Base-by-base conservation (phyloP, 1,284 basidiomycete genomes). In the Moesziomyces parantarcticus region DNA sequence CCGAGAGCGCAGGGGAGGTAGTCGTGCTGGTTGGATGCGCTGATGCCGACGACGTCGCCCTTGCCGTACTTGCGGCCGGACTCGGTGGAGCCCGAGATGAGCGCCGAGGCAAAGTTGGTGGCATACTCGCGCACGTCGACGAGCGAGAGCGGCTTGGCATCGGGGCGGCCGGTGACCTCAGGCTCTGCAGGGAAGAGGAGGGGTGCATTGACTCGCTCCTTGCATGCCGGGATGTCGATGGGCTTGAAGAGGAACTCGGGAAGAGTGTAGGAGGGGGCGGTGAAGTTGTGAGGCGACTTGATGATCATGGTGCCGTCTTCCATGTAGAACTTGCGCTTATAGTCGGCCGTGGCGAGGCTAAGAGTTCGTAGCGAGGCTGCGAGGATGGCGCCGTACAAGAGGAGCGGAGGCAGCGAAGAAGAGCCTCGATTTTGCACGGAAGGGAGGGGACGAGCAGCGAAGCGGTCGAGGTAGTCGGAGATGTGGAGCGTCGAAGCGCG, bases 21-120 rank as follows among this genome's bases (percentile, higher is more conserved):
- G 50, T 83, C 81, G 56, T 83, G 79, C 57, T 81, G 78, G 57
- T 79, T 81, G 41, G 73, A 48, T 7, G 76, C 63, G 41, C 72
- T 78, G 59, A 82, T 61, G 25, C 61, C 65, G 22, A 78, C 60
- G 11, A 82, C 78, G 47, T 82, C 76, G 25, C 75, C 76, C 43
- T 65, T 69, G 22, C 65, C 50, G 56, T 79, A 81, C 36, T 73
- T 63, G 46, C 61, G 59, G 41, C 60, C 73, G 23, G 63, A 63
- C 45, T 58, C 66, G 16, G 65, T 54, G 6, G 65, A 60, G 5
- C 58, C 62, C 3, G 76, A 66, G 26, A 77, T 59, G 25, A 82
- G 60, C 1, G 62, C 67, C 1, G 72, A 64, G 18, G 78, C 80
- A 11, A 81, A 51, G 47, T 68, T 63, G 41, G 71, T 74, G 11